Conservation (phyloP, 2,329 filamentous ascomycete genomes). For the Apiospora kogelbergensis region DNA sequence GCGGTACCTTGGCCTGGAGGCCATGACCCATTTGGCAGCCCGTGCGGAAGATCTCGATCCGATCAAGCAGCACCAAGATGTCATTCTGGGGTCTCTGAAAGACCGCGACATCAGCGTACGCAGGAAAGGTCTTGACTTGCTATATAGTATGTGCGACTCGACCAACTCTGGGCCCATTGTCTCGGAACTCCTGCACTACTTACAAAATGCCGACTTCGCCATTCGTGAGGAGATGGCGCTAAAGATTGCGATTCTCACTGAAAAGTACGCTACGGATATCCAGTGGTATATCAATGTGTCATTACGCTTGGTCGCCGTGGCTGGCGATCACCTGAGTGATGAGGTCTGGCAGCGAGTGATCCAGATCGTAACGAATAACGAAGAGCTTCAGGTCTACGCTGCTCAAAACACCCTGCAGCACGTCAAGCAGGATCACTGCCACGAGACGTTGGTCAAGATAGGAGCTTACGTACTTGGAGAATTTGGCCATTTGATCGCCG, state of each 20-base stretch:
- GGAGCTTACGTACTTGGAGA: slow-evolving; percentile 94
- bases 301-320: slow-evolving; percentile 89
- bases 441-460: slow-evolving; percentile 97
- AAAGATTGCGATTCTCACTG: slow-evolving; percentile 96
- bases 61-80: slow-evolving; percentile 96
- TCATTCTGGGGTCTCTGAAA: slow-evolving; percentile 90
- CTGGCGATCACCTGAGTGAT: slow-evolving; percentile 96
- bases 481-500: slow-evolving; percentile 94
- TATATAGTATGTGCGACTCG: slow-evolving; percentile 99
- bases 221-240: slow-evolving; percentile 99
- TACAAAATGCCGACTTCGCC: slow-evolving; percentile 95
- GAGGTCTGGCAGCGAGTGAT: slow-evolving; percentile 99
- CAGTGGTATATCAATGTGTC: slow-evolving; percentile 99
- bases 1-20: slow-evolving; percentile 90
- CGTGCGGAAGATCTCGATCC: slow-evolving; percentile 91
- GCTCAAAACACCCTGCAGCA: slow-evolving; percentile 92
- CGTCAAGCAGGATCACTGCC: slow-evolving; percentile 88
- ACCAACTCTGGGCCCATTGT: slow-evolving; percentile 94
- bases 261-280: slow-evolving; percentile 97
- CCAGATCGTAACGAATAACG: slow-evolving; percentile 98
- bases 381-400: slow-evolving; percentile 95
- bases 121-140: slow-evolving; percentile 88
- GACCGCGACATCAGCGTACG: slow-evolving; percentile 97
- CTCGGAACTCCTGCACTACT: slow-evolving; percentile 86
- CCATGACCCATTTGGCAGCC: slow-evolving; percentile 96